Evolutionary conservation across 371 early-diverging fungal species (phyloP), one percentile per base, ranked within the genome.

Genomic region (Enterocytospora artemiae): DNA sequence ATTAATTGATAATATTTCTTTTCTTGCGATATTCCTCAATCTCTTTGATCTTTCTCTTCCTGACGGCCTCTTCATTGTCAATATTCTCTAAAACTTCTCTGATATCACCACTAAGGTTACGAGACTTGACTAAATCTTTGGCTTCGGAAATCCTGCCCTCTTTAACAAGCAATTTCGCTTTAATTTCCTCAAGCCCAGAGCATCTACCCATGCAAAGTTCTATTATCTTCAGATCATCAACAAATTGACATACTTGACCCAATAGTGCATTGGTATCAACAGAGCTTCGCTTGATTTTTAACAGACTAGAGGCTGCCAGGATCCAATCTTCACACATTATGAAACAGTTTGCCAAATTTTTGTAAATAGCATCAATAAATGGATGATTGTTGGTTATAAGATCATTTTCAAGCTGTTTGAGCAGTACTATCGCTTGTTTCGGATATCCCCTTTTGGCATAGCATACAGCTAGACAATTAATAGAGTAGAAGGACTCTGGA

Each of bases 1-100:
- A n/a, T n/a, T n/a, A n/a, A n/a, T n/a, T n/a, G n/a, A n/a, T n/a
- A 39, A 52, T 44, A 22, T 59, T 46, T 32, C 44, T 44, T 37
- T 31, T 34, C 46, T 68, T 61, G 37, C 52, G 48, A 56, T 68
- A 68, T 28, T 62, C 50, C n/a, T 34, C 48, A n/a, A 63, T 34
- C 31, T 67, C 67, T 32, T 58, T 33, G 1, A 31, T 39, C 34
- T 50, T 59, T 53, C 60, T 67, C 37, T 52, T 52, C 3, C 37
- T 28, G 22, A 53, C 67, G 14, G 36, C 31, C 20, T 25, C 25
- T 18, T 49, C 18, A 28, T 12, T 54, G 31, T 37, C 46, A 18
- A 20, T 28, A 12, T 41, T 25, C 49, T 54, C 54, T 25, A 49
- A 28, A 22, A 20, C 41, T 43, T 52, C n/a, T n/a, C n/a, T n/a